Conservation (phyloP, 495 filamentous ascomycete species). For the Emericellopsis terricola region DNA sequence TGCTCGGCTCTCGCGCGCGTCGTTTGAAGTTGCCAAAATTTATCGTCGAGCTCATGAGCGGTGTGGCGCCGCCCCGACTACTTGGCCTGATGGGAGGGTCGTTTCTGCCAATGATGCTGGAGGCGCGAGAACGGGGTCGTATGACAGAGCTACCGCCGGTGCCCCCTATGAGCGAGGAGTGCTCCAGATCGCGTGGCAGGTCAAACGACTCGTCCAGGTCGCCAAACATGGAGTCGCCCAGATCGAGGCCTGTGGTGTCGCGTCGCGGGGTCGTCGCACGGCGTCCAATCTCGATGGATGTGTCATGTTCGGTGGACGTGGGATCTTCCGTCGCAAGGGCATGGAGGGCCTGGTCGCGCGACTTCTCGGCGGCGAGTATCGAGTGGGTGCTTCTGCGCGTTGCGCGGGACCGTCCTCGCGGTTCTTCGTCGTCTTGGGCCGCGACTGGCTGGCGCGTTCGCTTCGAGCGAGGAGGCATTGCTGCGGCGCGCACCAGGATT, state of each 20-base stretch:
- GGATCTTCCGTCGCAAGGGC: slow-evolving; percentile 15
- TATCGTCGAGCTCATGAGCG: slow-evolving; percentile 22
- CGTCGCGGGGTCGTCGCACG: slow-evolving; percentile 12
- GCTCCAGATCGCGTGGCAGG: slow-evolving; percentile 18
- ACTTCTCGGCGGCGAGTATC: too few species aligned
- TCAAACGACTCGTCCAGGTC: slow-evolving; percentile 25
- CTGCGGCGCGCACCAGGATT: too few species aligned
- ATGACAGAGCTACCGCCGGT: slow-evolving; percentile 17
- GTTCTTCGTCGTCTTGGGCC: too few species aligned
- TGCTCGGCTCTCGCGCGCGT: slow-evolving; percentile 27
- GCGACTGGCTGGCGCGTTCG: too few species aligned
- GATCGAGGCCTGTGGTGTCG: slow-evolving; percentile 24
- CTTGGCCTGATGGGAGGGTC: slow-evolving; percentile 27
- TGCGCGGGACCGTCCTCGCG: too few species aligned
- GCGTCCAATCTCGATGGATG: slow-evolving; percentile 12
- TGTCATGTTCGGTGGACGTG: slow-evolving; percentile 12
- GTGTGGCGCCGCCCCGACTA: slow-evolving; percentile 26
- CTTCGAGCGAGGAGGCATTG: too few species aligned
- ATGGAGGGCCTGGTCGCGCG: slow-evolving; percentile 22
- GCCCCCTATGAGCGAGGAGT: slow-evolving; percentile 25
- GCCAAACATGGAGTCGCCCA: slow-evolving; percentile 27
- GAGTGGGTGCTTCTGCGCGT: too few species aligned
- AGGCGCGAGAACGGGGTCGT: slow-evolving; percentile 18
- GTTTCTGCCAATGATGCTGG: slow-evolving; percentile 25
- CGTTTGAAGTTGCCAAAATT: slow-evolving; percentile 27